Conservation (phyloP, 2,329 filamentous ascomycete species). For the Leptographium procerum region DNA sequence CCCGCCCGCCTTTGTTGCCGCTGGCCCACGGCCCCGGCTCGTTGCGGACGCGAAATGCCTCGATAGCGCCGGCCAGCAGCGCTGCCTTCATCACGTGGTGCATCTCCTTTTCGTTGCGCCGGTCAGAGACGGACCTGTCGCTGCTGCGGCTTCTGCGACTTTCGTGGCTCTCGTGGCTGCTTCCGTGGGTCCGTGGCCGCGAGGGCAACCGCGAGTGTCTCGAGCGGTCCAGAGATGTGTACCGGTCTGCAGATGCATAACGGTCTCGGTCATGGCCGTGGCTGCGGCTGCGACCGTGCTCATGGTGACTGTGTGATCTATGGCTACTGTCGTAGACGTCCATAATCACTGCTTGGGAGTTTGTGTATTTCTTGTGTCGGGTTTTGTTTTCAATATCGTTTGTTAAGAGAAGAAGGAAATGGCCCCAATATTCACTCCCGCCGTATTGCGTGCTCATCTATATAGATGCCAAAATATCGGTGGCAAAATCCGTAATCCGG, state of each 20-base stretch:
- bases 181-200: too few relatives aligned
- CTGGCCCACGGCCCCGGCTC: constrained; percentile 10
- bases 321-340: not conserved
- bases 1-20: constrained; percentile 9
- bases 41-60: constrained; percentile 12
- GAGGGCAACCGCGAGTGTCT: not conserved
- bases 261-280: not conserved
- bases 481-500: not conserved
- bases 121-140: not conserved
- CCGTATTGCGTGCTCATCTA: not conserved
- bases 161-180: not conserved
- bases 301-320: not conserved
- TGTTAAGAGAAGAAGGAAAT: too few relatives aligned
- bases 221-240: not conserved
- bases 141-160: not conserved
- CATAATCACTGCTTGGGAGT: not conserved
- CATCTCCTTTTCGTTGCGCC: constrained; percentile 1
- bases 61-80: constrained; percentile 11
- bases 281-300: not conserved
- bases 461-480: not conserved
- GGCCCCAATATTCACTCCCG: too few relatives aligned
- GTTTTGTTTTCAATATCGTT: not conserved
- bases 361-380: not conserved
- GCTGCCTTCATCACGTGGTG: constrained; percentile 10
- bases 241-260: not conserved